phyloP scores from a whole-genome alignment of 768 basidiomycete genomes.

The Mrakia blollopis region DNA sequence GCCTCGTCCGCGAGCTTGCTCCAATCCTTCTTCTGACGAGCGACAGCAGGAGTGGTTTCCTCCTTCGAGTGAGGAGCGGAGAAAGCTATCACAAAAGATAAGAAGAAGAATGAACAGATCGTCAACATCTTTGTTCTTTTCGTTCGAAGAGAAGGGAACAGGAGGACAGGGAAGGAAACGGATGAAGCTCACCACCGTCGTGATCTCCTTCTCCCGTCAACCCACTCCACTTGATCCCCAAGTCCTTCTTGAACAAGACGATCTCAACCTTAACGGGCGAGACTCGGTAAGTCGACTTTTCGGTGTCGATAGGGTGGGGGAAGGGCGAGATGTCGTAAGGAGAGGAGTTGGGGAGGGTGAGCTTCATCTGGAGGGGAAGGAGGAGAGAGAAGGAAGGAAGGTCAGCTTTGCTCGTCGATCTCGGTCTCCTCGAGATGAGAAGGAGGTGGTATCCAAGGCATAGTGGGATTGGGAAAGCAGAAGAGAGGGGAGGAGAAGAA shows the following conservation, averaged over 20 bases:
- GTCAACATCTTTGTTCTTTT: slow-evolving; percentile 36
- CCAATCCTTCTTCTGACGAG: slow-evolving; percentile 70
- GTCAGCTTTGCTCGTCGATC: not conserved
- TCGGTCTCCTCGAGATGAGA: not conserved
- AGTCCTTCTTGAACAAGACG: slow-evolving; percentile 61
- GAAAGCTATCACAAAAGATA: slow-evolving; percentile 36
- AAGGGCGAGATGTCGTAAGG: slow-evolving; percentile 28
- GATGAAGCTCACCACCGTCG: slow-evolving; percentile 50
- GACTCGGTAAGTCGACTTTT: slow-evolving; percentile 22
- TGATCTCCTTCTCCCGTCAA: slow-evolving; percentile 65
- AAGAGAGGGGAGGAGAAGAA: not conserved
- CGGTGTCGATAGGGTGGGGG: slow-evolving; percentile 25
- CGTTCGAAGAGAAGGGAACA: slow-evolving; percentile 38
- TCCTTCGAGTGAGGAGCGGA: slow-evolving; percentile 38
- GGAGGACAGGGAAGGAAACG: not conserved
- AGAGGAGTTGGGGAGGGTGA: slow-evolving; percentile 10
- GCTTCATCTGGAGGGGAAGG: slow-evolving; percentile 18
- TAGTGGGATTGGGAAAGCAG: not conserved
- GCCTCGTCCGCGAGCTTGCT: slow-evolving; percentile 67
- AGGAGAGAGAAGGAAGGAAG: not conserved
- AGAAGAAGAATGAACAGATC: no score
- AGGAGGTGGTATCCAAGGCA: not conserved
- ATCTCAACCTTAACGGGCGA: slow-evolving; percentile 58
- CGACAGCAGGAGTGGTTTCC: slow-evolving; percentile 44
- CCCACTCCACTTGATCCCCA: slow-evolving; percentile 63